Conservation (phyloP, 805 yeast genomes). For the Metschnikowia peoriensis region DNA sequence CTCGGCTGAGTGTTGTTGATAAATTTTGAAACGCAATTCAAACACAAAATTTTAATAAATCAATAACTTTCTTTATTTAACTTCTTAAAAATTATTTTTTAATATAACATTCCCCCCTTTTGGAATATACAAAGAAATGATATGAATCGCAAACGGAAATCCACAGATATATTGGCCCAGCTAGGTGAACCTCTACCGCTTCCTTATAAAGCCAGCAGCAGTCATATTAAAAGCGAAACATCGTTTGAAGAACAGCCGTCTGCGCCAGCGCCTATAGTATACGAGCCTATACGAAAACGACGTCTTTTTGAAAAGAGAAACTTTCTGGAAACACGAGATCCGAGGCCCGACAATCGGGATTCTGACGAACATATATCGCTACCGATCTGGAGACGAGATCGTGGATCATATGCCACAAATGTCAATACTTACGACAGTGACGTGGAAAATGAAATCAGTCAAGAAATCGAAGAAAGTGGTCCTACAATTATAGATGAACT, state of each 20-base stretch:
- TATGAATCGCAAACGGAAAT: conserved; percentile 18
- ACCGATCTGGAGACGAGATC: conserved; percentile 14
- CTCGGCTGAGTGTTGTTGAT: not conserved
- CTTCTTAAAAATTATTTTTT: not conserved
- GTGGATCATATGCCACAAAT: not conserved
- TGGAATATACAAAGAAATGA: conserved; percentile 5
- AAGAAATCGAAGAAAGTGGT: not conserved
- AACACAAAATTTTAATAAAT: not conserved
- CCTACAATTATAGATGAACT: conserved; percentile 10
- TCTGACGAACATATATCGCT: conserved; percentile 7
- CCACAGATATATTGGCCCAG: conserved; percentile 18
- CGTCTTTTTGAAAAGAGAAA: conserved; percentile 4
- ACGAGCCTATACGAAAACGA: conserved; percentile 8
- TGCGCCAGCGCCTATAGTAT: not conserved
- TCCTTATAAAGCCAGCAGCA: conserved; percentile 25
- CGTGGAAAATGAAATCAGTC: not conserved
- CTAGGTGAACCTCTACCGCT: conserved; percentile 39
- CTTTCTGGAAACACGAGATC: not conserved
- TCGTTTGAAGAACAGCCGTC: not conserved
- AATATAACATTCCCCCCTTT: not conserved
- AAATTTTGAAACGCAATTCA: not conserved
- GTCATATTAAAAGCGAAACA: conserved; percentile 7
- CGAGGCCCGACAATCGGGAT: not conserved
- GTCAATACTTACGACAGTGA: not conserved
- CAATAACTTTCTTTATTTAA: not conserved